phyloP scores from a whole-genome alignment of 768 basidiomycete species.

The Paxillus involutus region DNA sequence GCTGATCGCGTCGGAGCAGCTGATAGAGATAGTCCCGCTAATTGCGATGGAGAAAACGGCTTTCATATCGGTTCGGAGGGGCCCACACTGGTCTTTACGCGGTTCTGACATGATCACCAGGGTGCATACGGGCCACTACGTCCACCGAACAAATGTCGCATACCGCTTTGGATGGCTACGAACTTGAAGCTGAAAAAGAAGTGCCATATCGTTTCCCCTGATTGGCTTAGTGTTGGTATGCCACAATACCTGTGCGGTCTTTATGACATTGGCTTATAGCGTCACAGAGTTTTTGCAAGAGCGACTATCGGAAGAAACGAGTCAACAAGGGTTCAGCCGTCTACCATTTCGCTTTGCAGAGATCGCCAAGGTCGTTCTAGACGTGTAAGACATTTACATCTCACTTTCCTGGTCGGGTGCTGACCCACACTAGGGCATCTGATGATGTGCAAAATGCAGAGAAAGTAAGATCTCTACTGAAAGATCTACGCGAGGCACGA shows the following conservation, averaged over 20 bases:
- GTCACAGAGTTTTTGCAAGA: conserved; percentile 77
- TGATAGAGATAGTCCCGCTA: conserved; percentile 83
- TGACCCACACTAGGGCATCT: conserved; percentile 58
- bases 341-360: conserved; percentile 90
- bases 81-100: conserved; percentile 5
- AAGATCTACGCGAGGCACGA: conserved; percentile 93
- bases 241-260: not conserved
- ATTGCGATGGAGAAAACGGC: conserved; percentile 91
- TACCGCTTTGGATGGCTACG: conserved; percentile 97
- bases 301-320: conserved; percentile 71
- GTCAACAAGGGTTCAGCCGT: conserved; percentile 68
- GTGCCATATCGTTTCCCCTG: conserved; percentile 88
- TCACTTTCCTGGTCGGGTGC: not conserved
- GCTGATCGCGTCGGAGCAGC: conserved; percentile 80
- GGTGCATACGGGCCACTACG: conserved; percentile 91
- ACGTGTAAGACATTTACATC: conserved; percentile 61
- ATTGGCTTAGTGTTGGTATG: conserved; percentile 87
- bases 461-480: conserved; percentile 78
- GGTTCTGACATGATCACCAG: conserved; percentile 39
- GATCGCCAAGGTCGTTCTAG: conserved; percentile 88
- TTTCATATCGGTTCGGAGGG: conserved; percentile 74
- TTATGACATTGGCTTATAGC: not conserved
- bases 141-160: conserved; percentile 78
- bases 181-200: conserved; percentile 94
- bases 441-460: conserved; percentile 89